phyloP scores from a whole-genome alignment of 345 rosid genomes.

The Euphorbia tirucalli region DNA sequence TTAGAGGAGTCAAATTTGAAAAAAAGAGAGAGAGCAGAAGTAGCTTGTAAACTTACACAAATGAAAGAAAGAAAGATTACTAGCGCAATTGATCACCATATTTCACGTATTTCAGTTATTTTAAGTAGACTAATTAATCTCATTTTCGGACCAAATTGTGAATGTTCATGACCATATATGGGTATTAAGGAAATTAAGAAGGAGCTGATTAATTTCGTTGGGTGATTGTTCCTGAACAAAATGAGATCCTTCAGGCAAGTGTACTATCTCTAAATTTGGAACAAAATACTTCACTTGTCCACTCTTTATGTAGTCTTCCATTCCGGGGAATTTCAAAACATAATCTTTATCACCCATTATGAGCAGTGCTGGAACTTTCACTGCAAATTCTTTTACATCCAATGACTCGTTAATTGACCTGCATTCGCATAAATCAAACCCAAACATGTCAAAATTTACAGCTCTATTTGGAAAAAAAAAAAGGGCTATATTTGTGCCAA shows the following conservation, averaged over 20 bases:
- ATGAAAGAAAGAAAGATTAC: too few species aligned
- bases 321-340: slow-evolving; percentile 45
- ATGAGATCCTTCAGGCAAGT: slow-evolving; percentile 53
- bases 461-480: too few species aligned
- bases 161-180: slow-evolving; percentile 16
- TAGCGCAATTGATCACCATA: too few species aligned
- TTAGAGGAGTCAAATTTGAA: too few species aligned
- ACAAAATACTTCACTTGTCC: slow-evolving; percentile 41
- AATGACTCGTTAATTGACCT: slow-evolving; percentile 32
- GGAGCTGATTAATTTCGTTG: slow-evolving; percentile 42
- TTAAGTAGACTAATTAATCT: too few species aligned
- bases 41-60: too few species aligned
- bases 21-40: too few species aligned
- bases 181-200: slow-evolving; percentile 40
- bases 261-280: slow-evolving; percentile 41
- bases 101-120: too few species aligned
- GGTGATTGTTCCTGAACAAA: slow-evolving; percentile 59
- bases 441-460: too few species aligned
- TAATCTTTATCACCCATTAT: slow-evolving; percentile 57
- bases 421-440: not conserved
- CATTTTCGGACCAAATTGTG: too few species aligned
- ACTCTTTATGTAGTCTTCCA: slow-evolving; percentile 42
- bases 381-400: slow-evolving; percentile 21
- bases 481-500: too few species aligned
- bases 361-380: slow-evolving; percentile 43